Evolutionary conservation across 148 eudicot genomes (phyloP), one percentile per base, ranked within the genome.

Genomic region (Silene conica): DNA sequence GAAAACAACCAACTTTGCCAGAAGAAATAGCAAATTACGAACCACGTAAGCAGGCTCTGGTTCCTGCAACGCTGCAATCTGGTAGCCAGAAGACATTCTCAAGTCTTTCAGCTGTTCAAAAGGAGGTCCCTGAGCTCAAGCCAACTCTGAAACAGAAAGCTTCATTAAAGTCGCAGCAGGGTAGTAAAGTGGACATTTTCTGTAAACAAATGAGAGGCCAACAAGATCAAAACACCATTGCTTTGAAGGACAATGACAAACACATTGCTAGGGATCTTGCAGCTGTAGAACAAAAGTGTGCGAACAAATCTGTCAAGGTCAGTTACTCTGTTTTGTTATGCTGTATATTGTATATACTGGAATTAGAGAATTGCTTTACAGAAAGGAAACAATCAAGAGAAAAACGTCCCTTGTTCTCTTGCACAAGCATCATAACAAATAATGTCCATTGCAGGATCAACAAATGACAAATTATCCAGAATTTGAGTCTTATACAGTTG

Each of bases 401-500:
- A 43, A 41, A 14, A 60, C 8, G 38, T 72, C 1, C 19, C 31
- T 26, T 31, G 8, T 12, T 43, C n/a, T 31, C 43, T 58, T 65
- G 23, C 22, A 6, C 52, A n/a, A 71, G 14, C 5, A 69, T 52
- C 45, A 60, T 79, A 18, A 25, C 22, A 3, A 16, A 57, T 58
- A 16, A 67, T 75, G 64, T 48, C 48, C 73, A 19, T 67, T 80
- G 48, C 83, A 87, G 90, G 83, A 81, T 77, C 82, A 85, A 48
- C 70, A 45, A 58, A 78, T 83, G 67, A 69, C 73, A 21, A 89
- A 80, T 76, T 78, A 80, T 61, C 99, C 99, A 31, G 75, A 83
- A 20, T 96, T 96, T 75, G 90, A 89, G 48, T 75, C 87, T 38
- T 96, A 77, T 79, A 63, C 70, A 58, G 92, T 90, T 21, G 92